Evolutionary conservation across 2,329 filamentous ascomycete genomes (phyloP).

Genomic region (Penicillium sp.): DNA sequence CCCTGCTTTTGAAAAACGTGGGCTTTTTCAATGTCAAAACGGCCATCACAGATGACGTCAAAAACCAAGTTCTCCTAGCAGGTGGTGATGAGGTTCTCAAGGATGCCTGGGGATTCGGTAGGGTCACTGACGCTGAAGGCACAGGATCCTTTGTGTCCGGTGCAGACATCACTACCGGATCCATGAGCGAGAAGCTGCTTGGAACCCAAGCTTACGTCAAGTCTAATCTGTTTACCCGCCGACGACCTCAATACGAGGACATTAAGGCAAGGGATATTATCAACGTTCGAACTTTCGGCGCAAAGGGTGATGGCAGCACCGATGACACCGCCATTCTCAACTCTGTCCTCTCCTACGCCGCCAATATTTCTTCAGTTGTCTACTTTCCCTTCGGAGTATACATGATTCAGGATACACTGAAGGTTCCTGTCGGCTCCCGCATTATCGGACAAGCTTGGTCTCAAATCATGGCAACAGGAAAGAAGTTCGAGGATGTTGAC

Average conservation of each 20-base stretch:
- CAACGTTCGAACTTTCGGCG: conserved; percentile 43
- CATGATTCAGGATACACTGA: conserved; percentile 68
- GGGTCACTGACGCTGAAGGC: conserved; percentile 2
- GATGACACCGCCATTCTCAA: conserved; percentile 41
- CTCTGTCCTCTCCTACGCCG: conserved; percentile 17
- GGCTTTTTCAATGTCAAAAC: conserved; percentile 18
- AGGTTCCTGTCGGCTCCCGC: conserved; percentile 60
- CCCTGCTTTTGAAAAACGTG: conserved; percentile 21
- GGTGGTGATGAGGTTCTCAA: conserved; percentile 18
- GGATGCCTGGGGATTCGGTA: conserved; percentile 27
- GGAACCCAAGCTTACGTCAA: conserved; percentile 5
- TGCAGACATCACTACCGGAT: not conserved
- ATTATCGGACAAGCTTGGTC: conserved; percentile 60
- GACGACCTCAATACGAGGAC: conserved; percentile 14
- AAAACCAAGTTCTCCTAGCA: conserved; percentile 6
- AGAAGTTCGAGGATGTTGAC: conserved; percentile 29
- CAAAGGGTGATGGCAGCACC: conserved; percentile 54
- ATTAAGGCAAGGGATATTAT: conserved; percentile 32
- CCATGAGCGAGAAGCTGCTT: conserved; percentile 11
- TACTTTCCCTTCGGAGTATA: conserved; percentile 79
- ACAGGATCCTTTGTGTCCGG: conserved; percentile 13
- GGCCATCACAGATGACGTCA: conserved; percentile 11
- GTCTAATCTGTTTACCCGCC: conserved; percentile 16
- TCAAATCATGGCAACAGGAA: conserved; percentile 35
- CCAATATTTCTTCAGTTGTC: conserved; percentile 50